phyloP scores from a whole-genome alignment of 345 rosid species.

The Camelina sativa region DNA sequence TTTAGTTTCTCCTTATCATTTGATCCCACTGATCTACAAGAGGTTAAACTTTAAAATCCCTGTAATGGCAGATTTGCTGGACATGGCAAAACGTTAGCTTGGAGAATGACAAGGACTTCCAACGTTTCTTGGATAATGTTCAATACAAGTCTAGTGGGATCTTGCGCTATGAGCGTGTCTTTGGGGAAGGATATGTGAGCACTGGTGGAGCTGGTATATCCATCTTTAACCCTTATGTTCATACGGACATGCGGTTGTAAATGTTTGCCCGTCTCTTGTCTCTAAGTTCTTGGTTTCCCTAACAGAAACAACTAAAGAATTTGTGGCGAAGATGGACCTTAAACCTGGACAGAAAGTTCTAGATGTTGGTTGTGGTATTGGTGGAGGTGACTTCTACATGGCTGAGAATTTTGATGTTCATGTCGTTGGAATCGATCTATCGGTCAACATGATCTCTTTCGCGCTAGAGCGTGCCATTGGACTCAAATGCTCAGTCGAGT shows the following conservation, averaged over 20 bases:
- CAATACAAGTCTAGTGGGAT: constrained; percentile 86
- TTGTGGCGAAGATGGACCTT: constrained; percentile 83
- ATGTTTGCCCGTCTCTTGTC: neutral
- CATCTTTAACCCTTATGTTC: constrained; percentile 2
- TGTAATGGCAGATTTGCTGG: constrained; percentile 85
- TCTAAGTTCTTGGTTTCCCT: constrained; percentile 34
- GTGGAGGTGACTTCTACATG: constrained; percentile 99
- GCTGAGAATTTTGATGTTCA: constrained; percentile 80
- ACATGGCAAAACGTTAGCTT: constrained; percentile 76
- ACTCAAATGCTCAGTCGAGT: constrained; percentile 82
- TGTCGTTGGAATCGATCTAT: constrained; percentile 92
- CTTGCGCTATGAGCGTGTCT: constrained; percentile 85
- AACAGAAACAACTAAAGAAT: constrained; percentile 93
- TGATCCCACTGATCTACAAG: constrained; percentile 22
- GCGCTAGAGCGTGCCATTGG: constrained; percentile 95
- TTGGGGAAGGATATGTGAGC: constrained; percentile 92
- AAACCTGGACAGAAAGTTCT: constrained; percentile 89
- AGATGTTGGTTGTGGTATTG: constrained; percentile 98
- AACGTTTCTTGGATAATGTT: constrained; percentile 88
- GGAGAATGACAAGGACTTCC: constrained; percentile 78
- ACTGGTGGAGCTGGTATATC: constrained; percentile 84
- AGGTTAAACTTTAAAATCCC: constrained; percentile 14
- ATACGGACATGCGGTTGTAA: neutral
- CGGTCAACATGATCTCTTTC: constrained; percentile 88
- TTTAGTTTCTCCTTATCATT: constrained; percentile 11